These are phyloP conservation scores for Excoecaria agallocha DNA, from an alignment of 345 rosid genomes.

Conservation along the genomic window DNA sequence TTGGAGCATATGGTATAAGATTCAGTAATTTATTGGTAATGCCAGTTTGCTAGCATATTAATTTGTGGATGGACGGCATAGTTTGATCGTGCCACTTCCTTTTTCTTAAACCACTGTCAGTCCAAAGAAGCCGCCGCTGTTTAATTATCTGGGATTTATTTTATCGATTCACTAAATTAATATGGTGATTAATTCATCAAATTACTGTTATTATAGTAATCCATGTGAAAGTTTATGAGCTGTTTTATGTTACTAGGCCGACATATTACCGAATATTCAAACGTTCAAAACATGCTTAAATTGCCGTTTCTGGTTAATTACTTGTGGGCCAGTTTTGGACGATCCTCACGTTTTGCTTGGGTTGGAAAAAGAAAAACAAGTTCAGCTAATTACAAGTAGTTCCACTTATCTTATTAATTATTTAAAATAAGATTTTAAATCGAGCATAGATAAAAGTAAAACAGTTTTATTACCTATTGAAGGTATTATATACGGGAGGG, in stretches of 20 bases:
- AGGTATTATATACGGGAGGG: too few species aligned
- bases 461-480: too few species aligned
- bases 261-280: neutral
- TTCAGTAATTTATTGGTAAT: neutral
- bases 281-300: too few species aligned
- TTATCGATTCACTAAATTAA: too few species aligned
- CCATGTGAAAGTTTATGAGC: neutral
- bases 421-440: too few species aligned
- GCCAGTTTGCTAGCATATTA: neutral
- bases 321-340: slow-evolving; percentile 1
- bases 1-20: too few species aligned
- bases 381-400: neutral
- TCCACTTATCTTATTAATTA: too few species aligned
- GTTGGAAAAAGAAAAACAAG: neutral
- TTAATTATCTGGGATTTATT: neutral
- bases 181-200: too few species aligned
- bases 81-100: neutral
- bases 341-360: neutral
- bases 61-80: slow-evolving; percentile 1
- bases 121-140: slow-evolving; percentile 16
- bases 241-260: neutral
- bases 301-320: neutral
- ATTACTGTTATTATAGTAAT: too few species aligned
- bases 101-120: neutral
- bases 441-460: too few species aligned